Percentiles rank a stretch among this genome's conserved stretches.
These are phyloP conservation scores for Pseudogymnoascus sp. DNA, from an alignment of 2,329 filamentous ascomycete species.

Conservation along the genomic window DNA sequence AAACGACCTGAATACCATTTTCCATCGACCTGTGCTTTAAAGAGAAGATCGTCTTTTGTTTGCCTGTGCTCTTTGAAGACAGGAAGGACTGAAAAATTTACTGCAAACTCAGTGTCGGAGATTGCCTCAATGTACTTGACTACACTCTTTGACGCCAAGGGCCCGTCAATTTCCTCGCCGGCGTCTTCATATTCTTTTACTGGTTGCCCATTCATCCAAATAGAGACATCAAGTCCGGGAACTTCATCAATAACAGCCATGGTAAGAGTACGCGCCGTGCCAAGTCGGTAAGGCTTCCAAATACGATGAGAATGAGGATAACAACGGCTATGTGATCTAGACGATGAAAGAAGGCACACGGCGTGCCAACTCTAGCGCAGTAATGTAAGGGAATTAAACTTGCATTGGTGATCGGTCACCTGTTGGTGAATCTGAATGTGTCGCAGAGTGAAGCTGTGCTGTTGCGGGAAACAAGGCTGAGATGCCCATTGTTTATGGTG, in stretches of 20 bases:
- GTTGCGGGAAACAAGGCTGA: not conserved
- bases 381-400: not conserved
- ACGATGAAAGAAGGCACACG: not conserved
- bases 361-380: not conserved
- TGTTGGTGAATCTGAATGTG: not conserved
- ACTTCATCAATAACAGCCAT: conserved; percentile 25
- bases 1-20: not conserved
- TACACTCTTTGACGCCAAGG: not conserved
- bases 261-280: not conserved
- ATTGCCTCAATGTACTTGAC: not conserved
- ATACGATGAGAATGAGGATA: not conserved
- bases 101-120: not conserved
- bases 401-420: not conserved
- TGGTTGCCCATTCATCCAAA: conserved; percentile 19
- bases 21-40: not conserved
- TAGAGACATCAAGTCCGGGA: conserved; percentile 20
- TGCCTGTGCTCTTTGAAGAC: not conserved
- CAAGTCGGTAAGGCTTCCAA: not conserved
- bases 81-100: not conserved
- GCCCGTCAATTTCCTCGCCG: not conserved
- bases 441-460: not conserved
- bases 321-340: not conserved
- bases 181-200: conserved; percentile 18
- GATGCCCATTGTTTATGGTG: not conserved
- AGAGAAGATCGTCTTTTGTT: not conserved